A percentile compares a stretch with the other conserved stretches of the same genome.
phyloP scores from a whole-genome alignment of 2,329 filamentous ascomycete genomes.

The Ceratocystis cacaofunesta region DNA sequence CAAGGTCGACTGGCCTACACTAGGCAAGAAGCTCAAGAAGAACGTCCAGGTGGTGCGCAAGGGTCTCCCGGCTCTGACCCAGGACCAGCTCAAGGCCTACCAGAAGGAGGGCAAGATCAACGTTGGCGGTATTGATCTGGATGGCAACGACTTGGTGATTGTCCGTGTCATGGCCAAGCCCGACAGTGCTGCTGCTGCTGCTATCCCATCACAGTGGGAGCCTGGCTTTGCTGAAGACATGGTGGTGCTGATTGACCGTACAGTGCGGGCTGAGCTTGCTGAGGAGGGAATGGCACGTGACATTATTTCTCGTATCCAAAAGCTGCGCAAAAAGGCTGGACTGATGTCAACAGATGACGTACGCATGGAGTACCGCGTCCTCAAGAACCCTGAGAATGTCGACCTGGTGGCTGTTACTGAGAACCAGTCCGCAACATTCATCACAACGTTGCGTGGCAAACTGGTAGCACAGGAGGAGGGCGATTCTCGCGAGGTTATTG shows the following conservation, averaged over 20 bases:
- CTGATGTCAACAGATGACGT: constrained; percentile 86
- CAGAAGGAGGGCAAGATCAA: constrained; percentile 56
- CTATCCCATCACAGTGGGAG: constrained; percentile 19
- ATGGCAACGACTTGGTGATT: constrained; percentile 58
- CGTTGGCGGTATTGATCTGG: constrained; percentile 74
- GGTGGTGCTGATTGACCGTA: constrained; percentile 75
- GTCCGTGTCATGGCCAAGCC: constrained; percentile 17
- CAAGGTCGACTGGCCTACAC: constrained; percentile 68
- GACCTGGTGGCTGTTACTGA: constrained; percentile 57
- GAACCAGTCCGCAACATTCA: constrained; percentile 51
- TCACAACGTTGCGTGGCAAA: constrained; percentile 63
- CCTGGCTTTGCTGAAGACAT: constrained; percentile 31
- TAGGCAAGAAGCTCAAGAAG: constrained; percentile 88
- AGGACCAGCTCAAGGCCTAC: constrained; percentile 67
- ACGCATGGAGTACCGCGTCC: constrained; percentile 79
- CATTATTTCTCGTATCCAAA: constrained; percentile 84
- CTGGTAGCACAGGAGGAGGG: constrained; percentile 37
- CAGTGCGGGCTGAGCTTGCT: constrained; percentile 68
- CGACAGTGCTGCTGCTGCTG: background rate
- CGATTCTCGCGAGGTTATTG: constrained; percentile 38
- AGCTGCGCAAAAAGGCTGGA: constrained; percentile 83
- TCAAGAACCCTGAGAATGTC: constrained; percentile 63
- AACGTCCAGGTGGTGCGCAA: constrained; percentile 75
- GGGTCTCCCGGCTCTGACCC: constrained; percentile 58
- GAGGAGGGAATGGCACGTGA: constrained; percentile 83